Evolutionary conservation across 441 rosid genomes (phyloP), one percentile per base, ranked within the genome.

Genomic region (Populus hybrid): DNA sequence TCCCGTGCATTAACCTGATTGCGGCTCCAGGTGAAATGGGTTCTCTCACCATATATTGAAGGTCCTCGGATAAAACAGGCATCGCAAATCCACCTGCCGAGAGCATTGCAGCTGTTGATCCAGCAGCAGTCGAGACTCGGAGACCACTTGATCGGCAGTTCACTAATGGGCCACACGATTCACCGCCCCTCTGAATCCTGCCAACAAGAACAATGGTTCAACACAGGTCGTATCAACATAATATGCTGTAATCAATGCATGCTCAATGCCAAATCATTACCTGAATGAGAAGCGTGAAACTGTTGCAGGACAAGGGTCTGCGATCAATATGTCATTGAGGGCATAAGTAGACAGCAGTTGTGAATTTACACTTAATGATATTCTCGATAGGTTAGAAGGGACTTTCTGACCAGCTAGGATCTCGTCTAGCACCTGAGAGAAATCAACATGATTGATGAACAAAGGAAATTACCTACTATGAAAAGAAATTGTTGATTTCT

Each of bases 21-120:
- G 87, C 79, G 72, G 89, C 59, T 72, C 84, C 88, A 0, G 86
- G 91, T 64, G 88, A 82, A 81, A 95, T 92, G 20, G 97, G 97
- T 77, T 95, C 97, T 80, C 99, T 92, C 38, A 94, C 97, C 95
- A 95, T 87, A 66, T 89, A 95, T 42, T 94, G 97, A 67, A 92
- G 89, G 83, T 90, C 93, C 76, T 72, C 83, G 24, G 94, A 92
- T 72, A 87, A 79, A 74, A 89, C 87, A 21, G 97, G 93, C 97
- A 95, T 90, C 36, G 74, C 74, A 53, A 86, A 87, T 73, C 98
- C 99, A 75, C 99, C 97, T 33, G 93, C 93, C 6, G 97, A 92
- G 18, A 81, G 90, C 97, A 92, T 95, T 69, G 98, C 97, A 9
- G 97, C 95, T 0, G 99, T 92, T 68, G 97, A 92, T 68, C 97